Base-by-base conservation (phyloP, 2,329 filamentous ascomycete species). In the Diaporthe australafricana region DNA sequence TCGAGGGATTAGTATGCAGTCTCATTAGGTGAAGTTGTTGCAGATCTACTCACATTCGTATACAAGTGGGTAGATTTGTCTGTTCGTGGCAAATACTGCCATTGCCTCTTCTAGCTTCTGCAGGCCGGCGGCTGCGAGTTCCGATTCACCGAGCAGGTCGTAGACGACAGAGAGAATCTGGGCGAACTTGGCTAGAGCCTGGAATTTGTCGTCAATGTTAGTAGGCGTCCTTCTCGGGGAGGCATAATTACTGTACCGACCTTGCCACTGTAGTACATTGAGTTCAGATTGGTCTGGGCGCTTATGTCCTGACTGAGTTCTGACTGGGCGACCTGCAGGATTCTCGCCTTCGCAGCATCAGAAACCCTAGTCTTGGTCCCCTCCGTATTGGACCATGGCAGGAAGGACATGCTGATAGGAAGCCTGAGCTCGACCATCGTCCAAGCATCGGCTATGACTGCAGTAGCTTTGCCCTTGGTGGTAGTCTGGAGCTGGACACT, bases 221-320 rank as follows among this genome's bases (percentile, higher is more conserved):
- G 67, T 45, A 66, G 30, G 16, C 9, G 30, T 17, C 2, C 6
- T 17, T 9, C 8, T n/a, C 35, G n/a, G 2, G 11, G 1, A 20
- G 20, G 3, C 9, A 17, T 20, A 8, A 16, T n/a, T 9, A 32
- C 14, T 7, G 17, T n/a, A 73, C 81, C 75, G 73, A 88, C 92
- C 86, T 96, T 98, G 76, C 96, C 96, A 76, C 93, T 93, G 81
- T 92, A 98, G 82, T 98, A 98, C 90, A 98, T 95, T 47, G 94
- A 97, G 79, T 96, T 89, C 45, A 94, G 84, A 74, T 96, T 89
- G 6, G 90, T 90, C 78, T 96, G 92, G 0, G 84, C 84, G n/a
- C 85, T 81, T 81, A 98, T 94, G 79, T 95, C 88, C 81, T 96
- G 92, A 0, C 89, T 87, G 0, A 97, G 84, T 80, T 99, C 96